Evolutionary conservation across 2,329 filamentous ascomycete species (phyloP).

Genomic region (Colletotrichum viniferum): DNA sequence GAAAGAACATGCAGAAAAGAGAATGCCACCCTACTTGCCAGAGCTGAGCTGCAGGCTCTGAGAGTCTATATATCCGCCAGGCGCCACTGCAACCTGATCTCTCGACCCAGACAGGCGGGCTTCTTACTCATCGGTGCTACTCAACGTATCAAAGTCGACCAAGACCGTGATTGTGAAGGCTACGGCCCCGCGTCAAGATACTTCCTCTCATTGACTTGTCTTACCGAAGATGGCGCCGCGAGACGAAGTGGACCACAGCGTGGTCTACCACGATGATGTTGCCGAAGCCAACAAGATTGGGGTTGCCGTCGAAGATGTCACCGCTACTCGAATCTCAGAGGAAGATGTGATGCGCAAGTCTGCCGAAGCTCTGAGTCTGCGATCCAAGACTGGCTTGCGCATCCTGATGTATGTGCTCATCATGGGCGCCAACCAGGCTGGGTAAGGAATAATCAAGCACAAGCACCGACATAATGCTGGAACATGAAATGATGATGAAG

Average conservation of each 20-base stretch:
- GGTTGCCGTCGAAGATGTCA: conserved; percentile 46
- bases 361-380: conserved; percentile 40
- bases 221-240: conserved; percentile 15
- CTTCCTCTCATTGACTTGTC: not conserved
- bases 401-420: conserved; percentile 47
- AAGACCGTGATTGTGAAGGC: not conserved
- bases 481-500: too few species aligned
- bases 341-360: conserved; percentile 48
- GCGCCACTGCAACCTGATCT: conserved; percentile 1
- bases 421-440: conserved; percentile 51
- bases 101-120: not conserved
- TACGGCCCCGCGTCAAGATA: not conserved
- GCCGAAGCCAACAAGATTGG: conserved; percentile 34
- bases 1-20: not conserved
- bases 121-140: not conserved
- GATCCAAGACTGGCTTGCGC: conserved; percentile 44
- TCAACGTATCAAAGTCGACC: not conserved
- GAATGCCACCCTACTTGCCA: not conserved
- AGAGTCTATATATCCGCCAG: conserved; percentile 6
- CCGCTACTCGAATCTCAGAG: conserved; percentile 48
- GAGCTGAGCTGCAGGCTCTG: not conserved
- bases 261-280: conserved; percentile 29
- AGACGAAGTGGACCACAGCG: conserved; percentile 19
- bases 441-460: conserved; percentile 17
- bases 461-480: rapidly evolving